These are phyloP conservation scores for Chloromonas sp. DNA, from an alignment of 163 green algal genomes.

Conservation along the genomic window DNA sequence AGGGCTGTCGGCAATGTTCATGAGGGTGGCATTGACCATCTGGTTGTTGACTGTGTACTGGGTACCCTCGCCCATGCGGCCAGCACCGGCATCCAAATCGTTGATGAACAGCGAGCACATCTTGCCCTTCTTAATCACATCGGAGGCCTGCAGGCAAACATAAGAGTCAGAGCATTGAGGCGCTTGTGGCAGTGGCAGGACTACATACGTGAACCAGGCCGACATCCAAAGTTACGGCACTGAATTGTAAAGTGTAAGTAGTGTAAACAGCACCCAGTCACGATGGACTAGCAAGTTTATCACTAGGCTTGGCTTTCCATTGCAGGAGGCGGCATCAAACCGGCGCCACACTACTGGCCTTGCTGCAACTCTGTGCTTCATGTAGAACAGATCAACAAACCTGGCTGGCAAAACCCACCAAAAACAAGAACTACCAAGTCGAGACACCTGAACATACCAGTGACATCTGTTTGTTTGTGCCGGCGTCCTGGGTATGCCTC, in stretches of 20 bases:
- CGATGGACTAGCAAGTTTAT: constrained; percentile 76
- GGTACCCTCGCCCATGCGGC: constrained; percentile 91
- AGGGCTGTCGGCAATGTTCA: constrained; percentile 99
- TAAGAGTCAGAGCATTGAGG: background rate
- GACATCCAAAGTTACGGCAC: no score
- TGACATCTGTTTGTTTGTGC: background rate
- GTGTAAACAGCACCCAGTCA: background rate
- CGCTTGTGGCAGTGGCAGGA: background rate
- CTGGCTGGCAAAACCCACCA: no score
- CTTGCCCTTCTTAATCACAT: constrained; percentile 81
- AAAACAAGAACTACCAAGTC: background rate
- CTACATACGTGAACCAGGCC: no score
- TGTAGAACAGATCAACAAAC: no score
- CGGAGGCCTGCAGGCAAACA: constrained; percentile 5
- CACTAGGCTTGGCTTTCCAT: constrained; percentile 61
- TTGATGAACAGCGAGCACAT: constrained; percentile 99
- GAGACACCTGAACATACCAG: background rate
- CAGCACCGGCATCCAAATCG: constrained; percentile 96
- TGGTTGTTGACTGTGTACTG: constrained; percentile 99
- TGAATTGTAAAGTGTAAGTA: background rate
- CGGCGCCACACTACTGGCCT: no score
- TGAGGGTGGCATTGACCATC: constrained; percentile 98
- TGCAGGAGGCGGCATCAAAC: no score
- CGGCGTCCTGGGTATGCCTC: background rate
- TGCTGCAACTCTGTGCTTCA: no score